These are phyloP conservation scores for Neopestalotiopsis clavispora DNA, from an alignment of 2,329 filamentous ascomycete genomes.

Conservation along the genomic window DNA sequence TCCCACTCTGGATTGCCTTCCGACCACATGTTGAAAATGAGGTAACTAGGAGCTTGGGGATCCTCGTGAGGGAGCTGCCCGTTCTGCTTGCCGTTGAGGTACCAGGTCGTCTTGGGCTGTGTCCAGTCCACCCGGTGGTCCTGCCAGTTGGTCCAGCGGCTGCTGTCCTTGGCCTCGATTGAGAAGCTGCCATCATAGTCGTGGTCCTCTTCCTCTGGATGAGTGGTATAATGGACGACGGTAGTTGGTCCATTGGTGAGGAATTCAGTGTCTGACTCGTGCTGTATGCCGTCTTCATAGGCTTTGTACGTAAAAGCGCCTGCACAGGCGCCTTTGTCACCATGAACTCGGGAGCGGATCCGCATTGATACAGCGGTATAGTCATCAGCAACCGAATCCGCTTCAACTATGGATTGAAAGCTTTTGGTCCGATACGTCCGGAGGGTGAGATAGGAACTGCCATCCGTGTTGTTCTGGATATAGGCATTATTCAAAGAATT, in stretches of 20 bases:
- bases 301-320: neutral
- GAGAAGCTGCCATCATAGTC: neutral
- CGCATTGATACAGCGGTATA: slow-evolving; percentile 3
- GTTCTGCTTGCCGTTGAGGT: slow-evolving; percentile 8
- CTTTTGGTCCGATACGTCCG: slow-evolving; percentile 5
- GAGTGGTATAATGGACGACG: slow-evolving; percentile 9
- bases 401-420: slow-evolving; percentile 5
- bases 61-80: slow-evolving; percentile 3
- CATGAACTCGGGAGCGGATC: neutral
- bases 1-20: slow-evolving; percentile 5
- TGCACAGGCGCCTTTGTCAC: neutral
- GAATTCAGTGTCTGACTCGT: slow-evolving; percentile 3
- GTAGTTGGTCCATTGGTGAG: neutral
- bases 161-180: neutral
- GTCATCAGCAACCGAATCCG: neutral
- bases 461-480: slow-evolving; percentile 11
- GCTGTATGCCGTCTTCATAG: neutral
- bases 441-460: neutral
- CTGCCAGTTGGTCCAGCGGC: slow-evolving; percentile 2
- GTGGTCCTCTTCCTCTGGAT: slow-evolving; percentile 5
- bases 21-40: slow-evolving; percentile 12
- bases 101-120: slow-evolving; percentile 9
- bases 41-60: neutral
- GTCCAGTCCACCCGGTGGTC: slow-evolving; percentile 10
- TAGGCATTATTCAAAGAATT: slow-evolving; percentile 8